A percentile compares a stretch with the other conserved stretches of the same genome.
These are phyloP conservation scores for Paraphoma chrysanthemicola DNA, from an alignment of 2,329 filamentous ascomycete species.

Conservation along the genomic window DNA sequence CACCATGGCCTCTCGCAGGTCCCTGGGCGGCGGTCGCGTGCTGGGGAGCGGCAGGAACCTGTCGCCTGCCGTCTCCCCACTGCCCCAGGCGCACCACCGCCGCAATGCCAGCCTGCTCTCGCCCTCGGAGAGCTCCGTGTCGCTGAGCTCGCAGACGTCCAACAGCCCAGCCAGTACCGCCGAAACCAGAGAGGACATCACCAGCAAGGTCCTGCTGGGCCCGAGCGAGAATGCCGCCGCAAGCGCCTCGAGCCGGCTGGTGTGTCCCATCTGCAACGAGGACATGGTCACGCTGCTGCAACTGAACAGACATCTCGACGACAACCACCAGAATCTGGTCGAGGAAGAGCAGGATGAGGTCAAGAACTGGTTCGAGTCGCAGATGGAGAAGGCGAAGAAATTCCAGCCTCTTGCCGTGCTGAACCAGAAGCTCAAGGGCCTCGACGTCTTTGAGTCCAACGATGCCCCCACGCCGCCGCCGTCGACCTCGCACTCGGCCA, in stretches of 20 bases:
- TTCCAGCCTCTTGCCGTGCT: constrained; percentile 91
- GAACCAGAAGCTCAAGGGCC: constrained; percentile 90
- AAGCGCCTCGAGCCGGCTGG: constrained; percentile 70
- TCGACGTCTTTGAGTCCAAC: constrained; percentile 95
- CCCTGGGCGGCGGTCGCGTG: constrained; percentile 87
- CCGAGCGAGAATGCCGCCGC: constrained; percentile 63
- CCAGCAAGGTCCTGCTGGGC: constrained; percentile 78
- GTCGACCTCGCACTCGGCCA: constrained; percentile 37
- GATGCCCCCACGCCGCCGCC: constrained; percentile 63
- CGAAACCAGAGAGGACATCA: constrained; percentile 74
- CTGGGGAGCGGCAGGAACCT: constrained; percentile 86
- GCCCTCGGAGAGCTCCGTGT: constrained; percentile 75
- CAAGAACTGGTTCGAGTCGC: constrained; percentile 95
- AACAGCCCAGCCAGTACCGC: constrained; percentile 73
- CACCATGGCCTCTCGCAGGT: constrained; percentile 60
- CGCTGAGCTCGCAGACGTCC: constrained; percentile 77
- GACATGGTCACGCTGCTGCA: constrained; percentile 98
- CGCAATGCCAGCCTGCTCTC: constrained; percentile 61
- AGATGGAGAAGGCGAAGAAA: constrained; percentile 89
- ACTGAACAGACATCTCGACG: constrained; percentile 86
- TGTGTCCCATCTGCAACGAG: constrained; percentile 97
- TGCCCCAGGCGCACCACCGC: constrained; percentile 38
- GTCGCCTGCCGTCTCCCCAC: constrained; percentile 64
- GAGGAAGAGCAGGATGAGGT: constrained; percentile 91
- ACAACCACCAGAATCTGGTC: constrained; percentile 87